Evolutionary conservation across 805 yeast species (phyloP).

Genomic region (Candida pseudoglaebosa): DNA sequence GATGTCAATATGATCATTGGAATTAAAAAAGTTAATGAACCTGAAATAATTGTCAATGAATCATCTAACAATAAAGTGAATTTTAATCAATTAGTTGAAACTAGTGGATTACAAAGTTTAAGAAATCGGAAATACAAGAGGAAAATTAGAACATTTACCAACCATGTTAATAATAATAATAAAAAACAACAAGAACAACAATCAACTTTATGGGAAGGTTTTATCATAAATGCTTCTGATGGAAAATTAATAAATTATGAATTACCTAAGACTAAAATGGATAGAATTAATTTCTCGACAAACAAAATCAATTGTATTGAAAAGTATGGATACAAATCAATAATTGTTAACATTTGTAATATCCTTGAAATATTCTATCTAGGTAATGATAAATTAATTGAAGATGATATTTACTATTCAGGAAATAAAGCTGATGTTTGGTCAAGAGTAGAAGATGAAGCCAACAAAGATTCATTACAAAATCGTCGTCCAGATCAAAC

Average conservation of each 20-base stretch:
- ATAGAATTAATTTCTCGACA: slow-evolving; percentile 37
- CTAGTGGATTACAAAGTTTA: slow-evolving; percentile 1
- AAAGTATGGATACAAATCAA: slow-evolving; percentile 74
- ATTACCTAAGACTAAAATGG: slow-evolving; percentile 48
- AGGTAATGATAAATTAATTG: slow-evolving; percentile 71
- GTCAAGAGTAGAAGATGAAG: slow-evolving; percentile 16
- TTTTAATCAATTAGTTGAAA: slow-evolving; percentile 4
- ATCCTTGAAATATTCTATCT: slow-evolving; percentile 66
- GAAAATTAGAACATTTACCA: no score
- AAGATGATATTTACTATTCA: slow-evolving; percentile 49
- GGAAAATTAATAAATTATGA: slow-evolving; percentile 61
- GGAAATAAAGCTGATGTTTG: slow-evolving; percentile 31
- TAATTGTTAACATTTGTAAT: slow-evolving; percentile 73
- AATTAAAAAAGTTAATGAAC: slow-evolving; percentile 11
- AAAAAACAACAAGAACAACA: neutral
- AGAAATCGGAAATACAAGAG: neutral
- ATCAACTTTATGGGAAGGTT: slow-evolving; percentile 64
- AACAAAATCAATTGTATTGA: slow-evolving; percentile 58
- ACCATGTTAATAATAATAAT: no score
- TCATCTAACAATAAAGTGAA: neutral
- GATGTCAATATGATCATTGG: slow-evolving; percentile 79
- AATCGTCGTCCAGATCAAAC: slow-evolving; percentile 10
- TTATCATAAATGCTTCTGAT: slow-evolving; percentile 61
- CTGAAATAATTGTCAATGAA: neutral
- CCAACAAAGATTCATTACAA: slow-evolving; percentile 3